Evolutionary conservation across 2,329 filamentous ascomycete genomes (phyloP).

Genomic region (Pseudogymnoascus sp.): DNA sequence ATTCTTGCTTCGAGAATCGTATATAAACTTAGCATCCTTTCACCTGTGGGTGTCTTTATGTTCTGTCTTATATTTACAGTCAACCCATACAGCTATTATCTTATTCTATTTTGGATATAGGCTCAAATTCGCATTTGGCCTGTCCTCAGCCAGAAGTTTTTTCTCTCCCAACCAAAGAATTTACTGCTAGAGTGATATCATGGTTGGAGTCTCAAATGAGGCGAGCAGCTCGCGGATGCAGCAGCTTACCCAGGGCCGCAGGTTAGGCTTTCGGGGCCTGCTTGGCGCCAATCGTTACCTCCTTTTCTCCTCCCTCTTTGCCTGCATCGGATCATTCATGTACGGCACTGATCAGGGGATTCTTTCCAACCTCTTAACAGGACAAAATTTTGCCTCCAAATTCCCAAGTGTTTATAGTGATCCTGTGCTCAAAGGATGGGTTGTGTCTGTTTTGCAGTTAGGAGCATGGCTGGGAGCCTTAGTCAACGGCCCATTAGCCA

Average conservation of each 20-base stretch:
- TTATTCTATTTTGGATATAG: background rate
- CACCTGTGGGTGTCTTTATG: background rate
- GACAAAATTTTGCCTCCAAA: conserved; percentile 34
- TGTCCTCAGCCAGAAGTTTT: background rate
- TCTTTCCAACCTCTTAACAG: conserved; percentile 37
- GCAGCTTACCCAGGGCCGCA: conserved; percentile 8
- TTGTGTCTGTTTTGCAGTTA: conserved; percentile 57
- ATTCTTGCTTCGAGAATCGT: background rate
- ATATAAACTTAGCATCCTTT: background rate
- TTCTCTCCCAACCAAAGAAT: background rate
- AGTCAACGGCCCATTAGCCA: conserved; percentile 57
- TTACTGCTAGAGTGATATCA: background rate
- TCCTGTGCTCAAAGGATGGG: conserved; percentile 35
- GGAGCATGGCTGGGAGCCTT: conserved; percentile 67
- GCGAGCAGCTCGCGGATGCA: conserved; percentile 7
- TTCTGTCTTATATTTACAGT: background rate
- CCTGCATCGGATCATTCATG: conserved; percentile 32
- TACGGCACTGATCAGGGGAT: conserved; percentile 41
- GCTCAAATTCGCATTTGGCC: background rate
- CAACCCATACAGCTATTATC: background rate
- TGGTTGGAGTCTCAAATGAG: conserved; percentile 1
- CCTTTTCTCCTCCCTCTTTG: conserved; percentile 25
- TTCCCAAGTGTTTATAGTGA: conserved; percentile 35
- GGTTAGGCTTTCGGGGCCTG: conserved; percentile 3
- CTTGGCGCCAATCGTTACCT: background rate